These are phyloP conservation scores for Favolaschia claudopus DNA, from an alignment of 768 basidiomycete genomes.

Conservation along the genomic window DNA sequence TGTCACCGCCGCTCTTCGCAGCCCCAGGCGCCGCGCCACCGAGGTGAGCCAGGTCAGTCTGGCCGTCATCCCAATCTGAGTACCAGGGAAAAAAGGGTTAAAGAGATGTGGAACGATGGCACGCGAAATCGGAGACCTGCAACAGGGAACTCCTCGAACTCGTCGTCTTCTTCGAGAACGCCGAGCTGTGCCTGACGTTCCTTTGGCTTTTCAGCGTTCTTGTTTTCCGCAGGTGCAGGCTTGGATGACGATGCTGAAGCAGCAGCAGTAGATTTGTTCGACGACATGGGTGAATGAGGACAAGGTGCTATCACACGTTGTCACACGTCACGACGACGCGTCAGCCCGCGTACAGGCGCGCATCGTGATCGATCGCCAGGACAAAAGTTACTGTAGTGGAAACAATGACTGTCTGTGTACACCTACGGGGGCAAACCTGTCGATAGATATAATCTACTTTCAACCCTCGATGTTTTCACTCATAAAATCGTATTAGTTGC, in stretches of 20 bases:
- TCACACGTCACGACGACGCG: slow-evolving; percentile 1
- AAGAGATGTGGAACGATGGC: neutral
- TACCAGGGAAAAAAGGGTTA: neutral
- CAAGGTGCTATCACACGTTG: too few species aligned
- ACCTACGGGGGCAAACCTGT: too few species aligned
- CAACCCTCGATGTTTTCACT: too few species aligned
- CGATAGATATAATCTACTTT: too few species aligned
- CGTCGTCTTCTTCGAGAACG: slow-evolving; percentile 96
- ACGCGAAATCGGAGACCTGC: slow-evolving; percentile 62
- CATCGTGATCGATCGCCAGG: too few species aligned
- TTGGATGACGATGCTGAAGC: slow-evolving; percentile 59
- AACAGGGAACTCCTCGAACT: slow-evolving; percentile 92
- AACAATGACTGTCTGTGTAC: too few species aligned
- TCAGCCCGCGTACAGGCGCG: too few species aligned
- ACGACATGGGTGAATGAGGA: slow-evolving; percentile 48
- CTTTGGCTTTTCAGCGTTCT: slow-evolving; percentile 49
- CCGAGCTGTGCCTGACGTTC: slow-evolving; percentile 74
- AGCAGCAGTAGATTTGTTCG: slow-evolving; percentile 47
- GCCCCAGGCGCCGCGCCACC: slow-evolving; percentile 76
- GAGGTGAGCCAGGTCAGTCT: slow-evolving; percentile 83
- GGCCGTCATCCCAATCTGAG: slow-evolving; percentile 90
- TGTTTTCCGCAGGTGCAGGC: slow-evolving; percentile 46
- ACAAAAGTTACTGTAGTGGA: too few species aligned
- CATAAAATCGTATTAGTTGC: too few species aligned
- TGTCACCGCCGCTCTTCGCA: slow-evolving; percentile 84